Evolutionary conservation across 1,284 basidiomycete genomes (phyloP), one percentile per base, ranked within the genome.

Genomic region (Ustilago xerochloae): DNA sequence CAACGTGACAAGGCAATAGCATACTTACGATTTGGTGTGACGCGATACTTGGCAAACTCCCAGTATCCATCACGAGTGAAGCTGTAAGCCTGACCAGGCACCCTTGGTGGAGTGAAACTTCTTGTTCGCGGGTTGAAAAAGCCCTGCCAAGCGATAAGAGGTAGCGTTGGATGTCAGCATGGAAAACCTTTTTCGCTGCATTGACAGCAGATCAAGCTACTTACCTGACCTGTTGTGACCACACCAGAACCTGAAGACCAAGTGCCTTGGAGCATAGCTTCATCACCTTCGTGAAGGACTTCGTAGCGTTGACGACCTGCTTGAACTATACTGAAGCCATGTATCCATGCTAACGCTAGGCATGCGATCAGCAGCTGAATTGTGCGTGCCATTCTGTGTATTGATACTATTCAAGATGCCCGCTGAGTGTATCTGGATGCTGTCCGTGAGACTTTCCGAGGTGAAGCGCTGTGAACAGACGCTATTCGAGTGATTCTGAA

Each of bases 51-150:
- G 18, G 81, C 75, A 63, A 82, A 69, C 69, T 84, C 83, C 80
- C 81, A 84, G 52, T 63, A 79, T 3, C 82, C 82, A 55, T 82
- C 81, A n/a, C 54, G 64, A 4, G 79, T 77, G 60, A 84, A 84
- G 60, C 81, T 82, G 72, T 84, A 83, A 9, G 81, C 73, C 38
- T 74, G 63, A 4, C 83, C 83, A 3, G 81, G 62, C 3, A 75
- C 76, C 2, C 41, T 39, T 5, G 83, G 83, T 10, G 79, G 53
- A 13, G 24, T 81, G 66, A 84, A 84, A 13, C 77, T 77, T 26
- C 77, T 69, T 35, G 79, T 82, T 22, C 74, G 62, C 2, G 82
- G 81, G 53, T 84, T 80, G 59, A 73, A 83, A 52, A 84, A 84
- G 54, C 60, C 50, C 67, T 78, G 61, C n/a, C n/a, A n/a, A n/a